Base-by-base conservation (phyloP, 306 rosid genomes). In the Acmispon strigosus region DNA sequence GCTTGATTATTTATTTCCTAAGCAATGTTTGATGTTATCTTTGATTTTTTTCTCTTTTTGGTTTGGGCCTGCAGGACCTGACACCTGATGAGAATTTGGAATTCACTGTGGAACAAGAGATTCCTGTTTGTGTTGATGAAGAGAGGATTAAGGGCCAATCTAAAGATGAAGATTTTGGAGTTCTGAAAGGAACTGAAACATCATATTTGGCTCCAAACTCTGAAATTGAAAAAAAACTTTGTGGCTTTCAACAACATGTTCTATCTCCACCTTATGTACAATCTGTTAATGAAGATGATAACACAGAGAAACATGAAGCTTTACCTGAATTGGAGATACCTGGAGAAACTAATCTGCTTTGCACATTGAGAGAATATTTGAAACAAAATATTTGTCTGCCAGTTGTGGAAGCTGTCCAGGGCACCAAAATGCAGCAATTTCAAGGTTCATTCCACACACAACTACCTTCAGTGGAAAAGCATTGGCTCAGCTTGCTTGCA, bases 361-460 rank as follows among this genome's bases (percentile, higher is more conserved):
- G 81, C 77, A 65, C 81, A n/a, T 70, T 70, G 77, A 42, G 59
- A 34, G 81, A 78, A 36, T 81, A 56, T 64, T 56, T 78, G 74
- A 69, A 32, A 37, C 58, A 79, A 1, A 75, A 43, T 73, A 24
- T 70, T 12, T 76, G 82, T 51, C 61, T 72, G 10, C 80, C 70
- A 1, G 78, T 72, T 34, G 69, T 60, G 78, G 78, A 74, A 74
- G 75, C 75, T 47, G 70, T 75, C 62, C 72, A 72, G 49, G 76
- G 64, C 56, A 45, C 78, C 62, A 70, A 60, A 14, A 41, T 67
- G 34, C 51, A 37, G 74, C 70, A 75, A 29, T 37, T 63, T 15
- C 27, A 74, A 43, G 59, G 24, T 14, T 59, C 64, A 10, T 22
- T 14, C 2, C 39, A 52, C 66, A 12, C 68, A 9, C 50, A 47